Percentiles rank a stretch among this genome's conserved stretches.
Conservation (phyloP, 192 early-diverging fungal species). For the Umbelopsis sp. region DNA sequence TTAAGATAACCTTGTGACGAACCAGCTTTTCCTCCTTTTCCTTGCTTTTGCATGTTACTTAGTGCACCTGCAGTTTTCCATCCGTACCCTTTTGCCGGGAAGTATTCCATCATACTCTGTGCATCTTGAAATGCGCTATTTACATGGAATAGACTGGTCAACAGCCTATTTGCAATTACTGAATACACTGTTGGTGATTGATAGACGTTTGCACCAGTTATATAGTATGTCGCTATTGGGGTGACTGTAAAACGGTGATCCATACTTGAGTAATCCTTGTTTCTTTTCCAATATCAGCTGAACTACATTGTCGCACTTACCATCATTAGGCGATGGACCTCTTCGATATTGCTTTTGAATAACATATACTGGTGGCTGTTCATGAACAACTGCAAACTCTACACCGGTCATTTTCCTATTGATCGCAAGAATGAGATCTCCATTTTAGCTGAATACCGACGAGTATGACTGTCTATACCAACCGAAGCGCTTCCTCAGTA, state of each 20-base stretch:
- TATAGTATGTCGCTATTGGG: constrained; percentile 67
- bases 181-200: constrained; percentile 74
- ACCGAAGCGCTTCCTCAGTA: constrained; percentile 42
- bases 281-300: too few species aligned
- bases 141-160: constrained; percentile 52
- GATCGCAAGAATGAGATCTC: background rate
- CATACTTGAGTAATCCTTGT: background rate
- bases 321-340: constrained; percentile 52
- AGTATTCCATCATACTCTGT: constrained; percentile 52
- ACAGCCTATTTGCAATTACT: constrained; percentile 64
- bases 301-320: constrained; percentile 21
- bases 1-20: constrained; percentile 2
- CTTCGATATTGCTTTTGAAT: constrained; percentile 69
- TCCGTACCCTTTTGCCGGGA: constrained; percentile 59
- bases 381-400: constrained; percentile 74
- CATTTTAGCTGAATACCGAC: background rate
- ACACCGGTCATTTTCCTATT: constrained; percentile 70
- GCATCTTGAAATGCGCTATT: constrained; percentile 61
- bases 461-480: background rate
- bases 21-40: background rate
- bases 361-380: constrained; percentile 69
- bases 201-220: constrained; percentile 71
- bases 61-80: constrained; percentile 42
- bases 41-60: background rate
- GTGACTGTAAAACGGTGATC: constrained; percentile 34